Percentiles rank a stretch among this genome's conserved stretches.
Evolutionary conservation across 495 filamentous ascomycete genomes (phyloP).

Genomic region (Aspergillus ostianus): DNA sequence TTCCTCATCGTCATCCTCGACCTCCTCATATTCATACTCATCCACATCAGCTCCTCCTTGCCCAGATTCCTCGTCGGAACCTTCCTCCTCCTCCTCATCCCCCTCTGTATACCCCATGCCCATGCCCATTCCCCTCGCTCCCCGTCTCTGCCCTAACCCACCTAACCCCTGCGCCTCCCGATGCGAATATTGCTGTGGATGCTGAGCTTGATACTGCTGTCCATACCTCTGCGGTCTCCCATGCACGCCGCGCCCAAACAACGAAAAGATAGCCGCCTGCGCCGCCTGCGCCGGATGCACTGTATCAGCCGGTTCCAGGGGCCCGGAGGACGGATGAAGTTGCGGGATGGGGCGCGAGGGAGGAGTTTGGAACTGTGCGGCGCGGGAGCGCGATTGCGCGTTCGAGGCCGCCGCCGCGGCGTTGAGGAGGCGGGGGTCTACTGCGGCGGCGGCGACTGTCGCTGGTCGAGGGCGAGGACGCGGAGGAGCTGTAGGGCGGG

Average conservation of each 20-base stretch:
- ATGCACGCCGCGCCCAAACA: constrained; percentile 35
- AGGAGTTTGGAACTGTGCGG: constrained; percentile 39
- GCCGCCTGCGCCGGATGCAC: constrained; percentile 23
- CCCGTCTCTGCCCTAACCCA: neutral
- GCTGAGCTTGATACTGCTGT: neutral
- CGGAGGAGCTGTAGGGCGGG: no score
- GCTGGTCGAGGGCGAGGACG: no score
- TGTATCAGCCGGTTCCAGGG: constrained; percentile 23
- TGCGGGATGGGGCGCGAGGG: constrained; percentile 33
- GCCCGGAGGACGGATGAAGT: constrained; percentile 34
- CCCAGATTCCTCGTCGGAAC: constrained; percentile 6
- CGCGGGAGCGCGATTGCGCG: neutral
- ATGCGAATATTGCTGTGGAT: no score
- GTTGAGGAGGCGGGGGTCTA: neutral
- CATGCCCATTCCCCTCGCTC: no score
- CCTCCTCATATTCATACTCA: constrained; percentile 8
- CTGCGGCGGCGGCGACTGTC: no score
- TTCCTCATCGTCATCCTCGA: constrained; percentile 16
- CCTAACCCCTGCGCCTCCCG: neutral
- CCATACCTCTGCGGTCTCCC: constrained; percentile 18
- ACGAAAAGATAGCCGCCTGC: constrained; percentile 28
- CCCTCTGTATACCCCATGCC: neutral
- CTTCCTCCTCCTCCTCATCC: constrained; percentile 1
- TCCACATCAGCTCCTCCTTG: no score
- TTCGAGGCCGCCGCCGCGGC: neutral